Conservation (phyloP, 176 grass and related monocot species). For the Ampelocalamus luodianensis region DNA sequence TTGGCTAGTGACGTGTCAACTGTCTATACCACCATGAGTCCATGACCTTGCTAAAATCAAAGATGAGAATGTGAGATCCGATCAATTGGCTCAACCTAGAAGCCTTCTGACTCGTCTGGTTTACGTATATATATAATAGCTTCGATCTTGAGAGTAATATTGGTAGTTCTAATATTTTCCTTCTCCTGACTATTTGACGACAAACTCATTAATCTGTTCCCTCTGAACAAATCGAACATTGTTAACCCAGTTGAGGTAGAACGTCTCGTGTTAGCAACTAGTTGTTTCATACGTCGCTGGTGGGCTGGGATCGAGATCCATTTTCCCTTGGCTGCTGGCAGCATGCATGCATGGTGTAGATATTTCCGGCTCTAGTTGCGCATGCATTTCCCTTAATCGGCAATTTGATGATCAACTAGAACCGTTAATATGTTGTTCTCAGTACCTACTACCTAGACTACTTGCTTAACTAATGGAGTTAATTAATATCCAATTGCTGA, state of each 20-base stretch:
- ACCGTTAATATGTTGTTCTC: constrained; percentile 16
- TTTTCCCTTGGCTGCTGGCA: constrained; percentile 18
- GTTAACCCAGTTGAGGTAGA: neutral
- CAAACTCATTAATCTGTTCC: no score
- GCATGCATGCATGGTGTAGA: constrained; percentile 8
- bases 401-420: constrained; percentile 34
- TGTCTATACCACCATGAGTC: neutral
- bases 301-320: neutral
- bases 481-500: neutral
- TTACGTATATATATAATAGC: no score
- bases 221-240: no score
- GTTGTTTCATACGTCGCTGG: neutral
- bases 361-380: constrained; percentile 11
- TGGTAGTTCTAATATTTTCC: no score
- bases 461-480: neutral
- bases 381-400: neutral
- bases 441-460: constrained; percentile 32
- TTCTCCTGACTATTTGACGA: no score
- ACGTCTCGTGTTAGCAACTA: no score
- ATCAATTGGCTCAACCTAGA: neutral
- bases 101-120: neutral
- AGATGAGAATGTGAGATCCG: neutral
- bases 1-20: neutral
- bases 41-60: neutral
- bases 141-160: no score